A percentile compares a stretch with the other conserved stretches of the same genome.
Conservation (phyloP, 257 asterid genomes). For the Fraxinus pennsylvanica region DNA sequence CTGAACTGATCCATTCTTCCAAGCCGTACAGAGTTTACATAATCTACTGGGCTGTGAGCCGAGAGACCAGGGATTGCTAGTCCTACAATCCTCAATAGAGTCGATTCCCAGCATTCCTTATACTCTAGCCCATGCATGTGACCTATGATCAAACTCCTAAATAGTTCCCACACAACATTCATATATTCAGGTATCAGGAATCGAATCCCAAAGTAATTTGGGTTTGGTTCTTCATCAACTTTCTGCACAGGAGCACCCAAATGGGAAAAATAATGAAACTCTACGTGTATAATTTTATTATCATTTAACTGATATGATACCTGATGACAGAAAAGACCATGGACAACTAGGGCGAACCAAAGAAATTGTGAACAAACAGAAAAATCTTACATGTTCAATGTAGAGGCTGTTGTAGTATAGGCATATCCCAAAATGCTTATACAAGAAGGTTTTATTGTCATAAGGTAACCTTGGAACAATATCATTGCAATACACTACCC, state of each 20-base stretch:
- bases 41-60: slow-evolving; percentile 81
- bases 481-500: slow-evolving; percentile 84
- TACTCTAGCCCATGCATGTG: slow-evolving; percentile 55
- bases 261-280: background rate
- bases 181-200: slow-evolving; percentile 63
- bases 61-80: slow-evolving; percentile 75
- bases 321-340: background rate
- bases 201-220: slow-evolving; percentile 67
- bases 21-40: slow-evolving; percentile 77
- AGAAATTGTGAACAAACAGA: background rate
- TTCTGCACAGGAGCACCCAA: slow-evolving; percentile 36
- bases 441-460: slow-evolving; percentile 76
- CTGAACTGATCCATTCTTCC: slow-evolving; percentile 42
- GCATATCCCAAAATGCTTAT: slow-evolving; percentile 83
- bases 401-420: slow-evolving; percentile 79
- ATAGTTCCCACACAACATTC: slow-evolving; percentile 74
- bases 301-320: background rate
- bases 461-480: slow-evolving; percentile 94
- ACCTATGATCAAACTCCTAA: slow-evolving; percentile 59
- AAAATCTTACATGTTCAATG: slow-evolving; percentile 46
- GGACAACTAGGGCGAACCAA: background rate
- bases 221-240: slow-evolving; percentile 80
- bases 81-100: slow-evolving; percentile 57
- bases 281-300: no score
- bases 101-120: slow-evolving; percentile 77